Evolutionary conservation across 768 basidiomycete species (phyloP), one percentile per base, ranked within the genome.

Genomic region (Hysterangium stoloniferum): DNA sequence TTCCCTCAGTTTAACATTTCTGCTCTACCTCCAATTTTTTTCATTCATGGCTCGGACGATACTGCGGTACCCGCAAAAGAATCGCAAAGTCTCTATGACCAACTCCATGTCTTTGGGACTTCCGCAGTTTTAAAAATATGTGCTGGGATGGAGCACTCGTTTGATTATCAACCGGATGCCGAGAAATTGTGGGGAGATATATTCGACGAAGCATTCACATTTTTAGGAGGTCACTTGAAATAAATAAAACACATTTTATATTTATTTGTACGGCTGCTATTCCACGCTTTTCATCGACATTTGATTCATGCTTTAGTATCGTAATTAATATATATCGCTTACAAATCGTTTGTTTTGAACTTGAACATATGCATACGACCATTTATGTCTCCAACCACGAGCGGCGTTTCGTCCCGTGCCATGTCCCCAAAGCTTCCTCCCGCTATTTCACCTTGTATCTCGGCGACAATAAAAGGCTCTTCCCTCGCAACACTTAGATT

Each of bases 341-440:
- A 13, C 24, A 38, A 8, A 20, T 20, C n/a, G 36, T n/a, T 6
- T 38, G 37, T 2, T 38, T 7, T 38, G 7, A 45, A 45, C 49
- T 74, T 66, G 51, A 73, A 77, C 4, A 74, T 66, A n/a, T 67
- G 68, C 43, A 78, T 63, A 33, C 70, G 71, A 20, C 77, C 77
- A 37, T 70, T 64, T 17, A 66, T 70, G 58, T 78, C 76, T 4
- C 77, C 77, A 84, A 84, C 72, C 48, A 87, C 66, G 1, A 87
- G 66, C 5, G 75, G 68, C 51, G 75, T 66, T 56, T 85, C 79
- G 3, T 71, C 72, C 25, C 66, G 63, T 48, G 63, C 72, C 6
- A 65, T 61, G 57, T 84, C 75, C 4, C 84, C 84, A 59, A 86
- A 84, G 52, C 72, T 64, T 0, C 69, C 77, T 22, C 85, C 67